phyloP scores from a whole-genome alignment of 2,329 filamentous ascomycete species.

The Colletotrichum echinochloae region DNA sequence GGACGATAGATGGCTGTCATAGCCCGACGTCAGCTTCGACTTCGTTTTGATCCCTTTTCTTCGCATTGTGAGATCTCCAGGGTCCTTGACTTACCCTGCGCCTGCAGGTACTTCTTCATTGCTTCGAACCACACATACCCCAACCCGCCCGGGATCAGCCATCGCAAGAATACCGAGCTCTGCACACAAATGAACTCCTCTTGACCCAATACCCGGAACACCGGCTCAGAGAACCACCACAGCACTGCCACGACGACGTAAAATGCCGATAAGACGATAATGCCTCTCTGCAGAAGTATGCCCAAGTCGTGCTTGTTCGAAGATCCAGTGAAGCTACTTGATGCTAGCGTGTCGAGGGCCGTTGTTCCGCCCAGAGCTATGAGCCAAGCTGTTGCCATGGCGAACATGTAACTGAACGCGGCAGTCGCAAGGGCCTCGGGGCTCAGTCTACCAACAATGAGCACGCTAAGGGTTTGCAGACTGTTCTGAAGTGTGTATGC shows the following conservation, averaged over 20 bases:
- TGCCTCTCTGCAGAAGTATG: constrained; percentile 79
- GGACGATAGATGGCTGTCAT: constrained; percentile 75
- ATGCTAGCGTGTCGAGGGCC: constrained; percentile 86
- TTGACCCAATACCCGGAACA: constrained; percentile 82
- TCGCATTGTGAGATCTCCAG: constrained; percentile 9
- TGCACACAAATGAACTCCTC: constrained; percentile 81
- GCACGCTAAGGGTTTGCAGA: constrained; percentile 83
- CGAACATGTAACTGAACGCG: constrained; percentile 94
- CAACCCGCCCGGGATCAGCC: constrained; percentile 82
- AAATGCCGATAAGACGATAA: constrained; percentile 78
- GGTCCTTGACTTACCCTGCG: constrained; percentile 73
- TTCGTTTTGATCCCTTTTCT: constrained; percentile 21
- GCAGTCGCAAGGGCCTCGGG: constrained; percentile 84
- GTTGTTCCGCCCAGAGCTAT: constrained; percentile 88
- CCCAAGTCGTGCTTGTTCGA: constrained; percentile 83
- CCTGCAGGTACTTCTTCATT: constrained; percentile 89
- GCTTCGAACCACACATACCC: constrained; percentile 91
- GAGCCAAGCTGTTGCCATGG: constrained; percentile 89
- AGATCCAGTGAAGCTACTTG: constrained; percentile 84
- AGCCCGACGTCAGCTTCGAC: background rate
- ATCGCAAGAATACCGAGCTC: constrained; percentile 78
- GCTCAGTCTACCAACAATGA: constrained; percentile 83
- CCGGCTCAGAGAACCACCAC: constrained; percentile 79
- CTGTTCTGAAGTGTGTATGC: constrained; percentile 90
- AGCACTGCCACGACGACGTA: constrained; percentile 79